Base-by-base conservation (phyloP, 495 filamentous ascomycete species). In the Daldinia loculata region DNA sequence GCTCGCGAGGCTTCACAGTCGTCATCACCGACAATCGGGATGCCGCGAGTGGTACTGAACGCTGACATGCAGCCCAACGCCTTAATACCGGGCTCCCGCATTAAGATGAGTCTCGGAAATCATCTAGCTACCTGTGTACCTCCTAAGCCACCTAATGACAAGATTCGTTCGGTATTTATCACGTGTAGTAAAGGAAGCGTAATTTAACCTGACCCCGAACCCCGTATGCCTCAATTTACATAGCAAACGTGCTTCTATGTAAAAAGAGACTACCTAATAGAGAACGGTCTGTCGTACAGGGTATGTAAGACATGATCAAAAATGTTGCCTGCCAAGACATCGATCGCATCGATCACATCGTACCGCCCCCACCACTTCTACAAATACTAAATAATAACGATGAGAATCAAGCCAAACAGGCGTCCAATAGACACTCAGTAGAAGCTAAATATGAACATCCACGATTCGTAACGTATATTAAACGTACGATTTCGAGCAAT, bases 311-410 rank as follows among this genome's bases (percentile, higher is more conserved):
- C 43, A 48, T 24, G 43, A 48, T 19, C 9, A 22, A 39, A 61
- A 56, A 66, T 71, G 63, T 60, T 71, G 69, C 63, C 63, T 67
- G 69, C 69, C 63, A 71, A 71, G 69, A 59, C 26, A 48, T 24
- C 43, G 43, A 48, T 45, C 41, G 6, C 41, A 45, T 45, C 41
- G 41, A 45, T 48, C 43, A 19, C 43, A 36, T 39, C 29, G 34
- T 22, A 43, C 50, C 7, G 56, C 56, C 56, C 34, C 56, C 56
- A 59, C 39, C 51, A 29, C 12, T 53, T 29, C 24, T 53, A 53
- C 24, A 53, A 53, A 1, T 29, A 29, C 5, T 29, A 6, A 6
- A 29, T 34, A 43, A 22, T n/a, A 39, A 39, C 38, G 4, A 39
- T 39, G 6, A 50, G 19, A 26, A 26, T 50, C 45, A 50, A 50